phyloP scores from a whole-genome alignment of 192 early-diverging fungal genomes.

The Kickxella alabastrina region DNA sequence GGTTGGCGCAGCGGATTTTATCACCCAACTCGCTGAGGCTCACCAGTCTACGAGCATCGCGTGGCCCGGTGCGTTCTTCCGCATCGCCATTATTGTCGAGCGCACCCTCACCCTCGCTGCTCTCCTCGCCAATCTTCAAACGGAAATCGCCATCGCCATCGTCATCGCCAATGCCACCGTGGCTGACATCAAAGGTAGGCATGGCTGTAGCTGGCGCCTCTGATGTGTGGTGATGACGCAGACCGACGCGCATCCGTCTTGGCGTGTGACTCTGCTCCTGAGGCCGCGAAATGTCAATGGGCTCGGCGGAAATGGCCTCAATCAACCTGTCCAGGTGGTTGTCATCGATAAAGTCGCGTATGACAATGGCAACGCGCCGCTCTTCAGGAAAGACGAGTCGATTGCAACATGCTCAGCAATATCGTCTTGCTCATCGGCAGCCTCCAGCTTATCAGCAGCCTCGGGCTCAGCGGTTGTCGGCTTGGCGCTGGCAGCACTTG shows the following conservation, averaged over 20 bases:
- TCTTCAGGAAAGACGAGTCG: conserved; percentile 32
- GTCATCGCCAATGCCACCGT: not conserved
- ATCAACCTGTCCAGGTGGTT: conserved; percentile 22
- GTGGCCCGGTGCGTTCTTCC: no score
- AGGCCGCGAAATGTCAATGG: conserved; percentile 24
- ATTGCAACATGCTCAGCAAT: conserved; percentile 9
- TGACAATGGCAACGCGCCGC: conserved; percentile 27
- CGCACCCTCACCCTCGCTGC: not conserved
- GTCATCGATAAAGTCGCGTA: conserved; percentile 23
- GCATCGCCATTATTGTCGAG: not conserved
- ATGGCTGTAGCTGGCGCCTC: no score
- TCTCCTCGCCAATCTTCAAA: conserved; percentile 8
- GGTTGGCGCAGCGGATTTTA: no score
- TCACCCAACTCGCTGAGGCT: no score
- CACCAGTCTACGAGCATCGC: no score
- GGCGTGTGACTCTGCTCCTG: conserved; percentile 7
- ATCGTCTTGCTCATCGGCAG: no score
- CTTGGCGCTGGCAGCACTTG: not conserved
- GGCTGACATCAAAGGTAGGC: not conserved
- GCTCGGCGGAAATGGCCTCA: conserved; percentile 15
- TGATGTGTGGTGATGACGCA: no score
- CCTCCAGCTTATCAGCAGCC: no score
- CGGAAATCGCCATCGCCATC: conserved; percentile 7
- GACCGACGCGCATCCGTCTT: conserved; percentile 7
- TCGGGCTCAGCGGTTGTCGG: no score